Conservation (phyloP, 2,329 filamentous ascomycete species). For the Tolypocladium tropicale region DNA sequence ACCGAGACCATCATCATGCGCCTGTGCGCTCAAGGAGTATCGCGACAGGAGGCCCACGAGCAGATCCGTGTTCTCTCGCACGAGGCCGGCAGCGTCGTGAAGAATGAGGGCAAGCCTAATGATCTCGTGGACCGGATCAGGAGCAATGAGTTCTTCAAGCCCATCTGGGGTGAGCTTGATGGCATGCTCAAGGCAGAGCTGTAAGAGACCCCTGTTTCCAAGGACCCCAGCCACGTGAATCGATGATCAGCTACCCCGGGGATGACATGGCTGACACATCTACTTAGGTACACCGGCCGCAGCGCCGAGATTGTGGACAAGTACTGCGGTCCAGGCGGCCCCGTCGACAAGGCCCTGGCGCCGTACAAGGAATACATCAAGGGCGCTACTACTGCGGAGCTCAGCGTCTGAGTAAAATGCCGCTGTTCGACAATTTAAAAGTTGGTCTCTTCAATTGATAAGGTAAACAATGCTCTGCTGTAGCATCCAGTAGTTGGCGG, state of each 20-base stretch:
- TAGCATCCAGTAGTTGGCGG: no score
- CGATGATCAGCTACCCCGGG: no score
- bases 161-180: slow-evolving; percentile 61
- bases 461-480: no score
- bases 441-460: no score
- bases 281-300: neutral
- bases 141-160: slow-evolving; percentile 61
- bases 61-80: slow-evolving; percentile 75
- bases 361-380: neutral
- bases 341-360: neutral
- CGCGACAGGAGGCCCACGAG: slow-evolving; percentile 76
- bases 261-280: no score
- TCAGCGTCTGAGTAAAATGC: neutral
- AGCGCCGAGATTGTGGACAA: neutral
- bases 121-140: slow-evolving; percentile 74
- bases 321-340: neutral
- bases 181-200: slow-evolving; percentile 52
- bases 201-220: no score
- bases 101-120: slow-evolving; percentile 57
- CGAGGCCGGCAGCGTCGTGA: slow-evolving; percentile 55
- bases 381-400: neutral
- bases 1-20: slow-evolving; percentile 64
- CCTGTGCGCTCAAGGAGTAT: slow-evolving; percentile 58
- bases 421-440: no score
- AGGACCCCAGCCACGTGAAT: no score